Base-by-base conservation (phyloP, 1,284 basidiomycete species). In the Fomitopsis pinicola region DNA sequence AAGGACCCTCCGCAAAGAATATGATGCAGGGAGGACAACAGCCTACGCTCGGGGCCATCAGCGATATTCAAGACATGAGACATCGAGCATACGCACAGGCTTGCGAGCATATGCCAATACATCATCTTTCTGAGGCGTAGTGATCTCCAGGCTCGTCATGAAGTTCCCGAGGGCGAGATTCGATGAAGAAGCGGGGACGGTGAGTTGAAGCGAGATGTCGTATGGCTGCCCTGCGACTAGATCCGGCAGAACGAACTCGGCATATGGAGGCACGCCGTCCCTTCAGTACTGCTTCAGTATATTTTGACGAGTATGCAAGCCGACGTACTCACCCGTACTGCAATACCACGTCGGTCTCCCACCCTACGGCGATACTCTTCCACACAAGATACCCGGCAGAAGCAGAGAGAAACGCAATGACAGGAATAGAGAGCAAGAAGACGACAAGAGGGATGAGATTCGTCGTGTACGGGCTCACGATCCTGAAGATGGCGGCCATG, bases 101-200 rank as follows among this genome's bases (percentile, higher is more conserved):
- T 82, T 80, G 61, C 89, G 85, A 55, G 82, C 75, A 15, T 77
- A 75, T 5, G 76, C 74, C 22, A 93, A 71, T 2, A 88, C 88
- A 66, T 78, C 80, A 68, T 26, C 52, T 9, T 92, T 92, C 22
- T 78, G 78, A 19, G 77, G 64, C 0, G 86, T 84, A 3, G 74
- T 75, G 14, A 93, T 71, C 0, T 80, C 83, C 36, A 93, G 71
- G 42, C 78, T 81, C 7, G 83, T 77, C 90, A 93, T 93, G 72
- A 93, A 93, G 72, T 93, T 93, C 33, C 90, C 90, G 0, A 93
- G 80, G 3, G 78, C 85, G 66, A 82, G 76, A 74, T 91, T 93
- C 17, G 84, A 73, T 61, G 86, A 82, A n/a, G 80, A 81, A 1
- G 83, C 77, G 14, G 91, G 91, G 3, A 93, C 76, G 22, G 75